These are phyloP conservation scores for California macrophylla DNA, from an alignment of 441 rosid species.

Conservation along the genomic window DNA sequence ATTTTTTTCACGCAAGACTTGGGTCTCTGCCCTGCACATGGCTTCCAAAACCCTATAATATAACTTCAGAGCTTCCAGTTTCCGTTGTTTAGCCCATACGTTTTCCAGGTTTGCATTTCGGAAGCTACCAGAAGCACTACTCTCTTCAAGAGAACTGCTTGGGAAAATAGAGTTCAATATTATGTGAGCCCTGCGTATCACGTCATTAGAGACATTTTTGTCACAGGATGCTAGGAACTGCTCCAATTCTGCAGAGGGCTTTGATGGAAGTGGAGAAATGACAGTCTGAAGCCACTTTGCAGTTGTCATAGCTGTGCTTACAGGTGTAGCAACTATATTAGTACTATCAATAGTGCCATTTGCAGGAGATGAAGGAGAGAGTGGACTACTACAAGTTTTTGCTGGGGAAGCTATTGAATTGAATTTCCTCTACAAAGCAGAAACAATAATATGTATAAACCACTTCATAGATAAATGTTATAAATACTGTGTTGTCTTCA, in stretches of 20 bases:
- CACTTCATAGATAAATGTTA: not conserved
- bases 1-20: conserved; percentile 63
- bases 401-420: conserved; percentile 71
- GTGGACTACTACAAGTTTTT: conserved; percentile 61
- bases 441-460: not conserved
- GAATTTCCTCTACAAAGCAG: conserved; percentile 48
- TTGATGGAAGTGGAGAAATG: conserved; percentile 65
- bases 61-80: conserved; percentile 73
- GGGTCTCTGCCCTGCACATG: conserved; percentile 87
- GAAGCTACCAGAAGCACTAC: conserved; percentile 2
- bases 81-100: conserved; percentile 89
- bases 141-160: conserved; percentile 54
- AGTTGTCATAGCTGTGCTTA: conserved; percentile 50
- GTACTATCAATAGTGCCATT: conserved; percentile 39
- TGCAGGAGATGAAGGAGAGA: conserved; percentile 61
- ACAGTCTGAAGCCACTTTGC: conserved; percentile 90
- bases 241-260: conserved; percentile 66
- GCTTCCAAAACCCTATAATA: conserved; percentile 91
- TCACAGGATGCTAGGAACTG: conserved; percentile 70
- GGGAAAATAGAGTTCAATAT: conserved; percentile 91
- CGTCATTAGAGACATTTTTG: conserved; percentile 67
- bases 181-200: conserved; percentile 69
- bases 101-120: conserved; percentile 57
- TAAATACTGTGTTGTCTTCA: not conserved
- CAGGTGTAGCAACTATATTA: conserved; percentile 36